Base-by-base conservation (phyloP, 2,329 filamentous ascomycete species). In the Claviceps spartinae region DNA sequence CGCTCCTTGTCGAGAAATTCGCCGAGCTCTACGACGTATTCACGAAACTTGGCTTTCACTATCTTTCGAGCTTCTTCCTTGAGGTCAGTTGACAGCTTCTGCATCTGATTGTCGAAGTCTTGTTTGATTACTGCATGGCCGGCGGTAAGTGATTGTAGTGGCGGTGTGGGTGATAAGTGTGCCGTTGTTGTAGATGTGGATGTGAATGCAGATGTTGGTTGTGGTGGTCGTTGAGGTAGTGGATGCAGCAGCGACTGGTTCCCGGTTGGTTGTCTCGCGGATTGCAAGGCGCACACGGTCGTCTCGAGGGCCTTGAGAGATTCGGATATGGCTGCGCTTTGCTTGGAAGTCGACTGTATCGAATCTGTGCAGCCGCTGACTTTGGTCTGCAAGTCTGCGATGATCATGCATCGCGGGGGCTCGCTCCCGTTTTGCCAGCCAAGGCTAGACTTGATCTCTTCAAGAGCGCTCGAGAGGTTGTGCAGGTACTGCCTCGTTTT, bases 1-100 rank as follows among this genome's bases (percentile, higher is more conserved):
- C 56, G 56, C 43, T 61, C 62, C 9, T 52, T 48, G 13, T 62
- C 55, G 6, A 66, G 49, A 6, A 59, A 54, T 4, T 18, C n/a
- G 6, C 56, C 55, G 6, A 22, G 22, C 22, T 22, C 22, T 22
- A 1, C 1, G 22, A 22, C 22, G 22, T 4, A 22, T 22, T 22
- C 22, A 22, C 3, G 3, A 22, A 22, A 22, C 22, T 22, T 22
- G 22, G 2, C 3, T 4, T 22, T 22, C 22, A 22, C 22, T 22
- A 22, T 22, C 50, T n/a, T 30, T 6, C 47, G 49, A 1, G 40
- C 20, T 4, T 18, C 30, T n/a, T 47, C 34, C 7, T 5, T 18
- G 22, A 52, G n/a, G 8, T 34, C n/a, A 5, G n/a, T n/a, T 16
- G 36, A 48, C 18, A 49, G n/a, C 1, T 24, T 47, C 55, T 26